Conservation (phyloP, 345 rosid genomes). For the Hypericum perforatum region DNA sequence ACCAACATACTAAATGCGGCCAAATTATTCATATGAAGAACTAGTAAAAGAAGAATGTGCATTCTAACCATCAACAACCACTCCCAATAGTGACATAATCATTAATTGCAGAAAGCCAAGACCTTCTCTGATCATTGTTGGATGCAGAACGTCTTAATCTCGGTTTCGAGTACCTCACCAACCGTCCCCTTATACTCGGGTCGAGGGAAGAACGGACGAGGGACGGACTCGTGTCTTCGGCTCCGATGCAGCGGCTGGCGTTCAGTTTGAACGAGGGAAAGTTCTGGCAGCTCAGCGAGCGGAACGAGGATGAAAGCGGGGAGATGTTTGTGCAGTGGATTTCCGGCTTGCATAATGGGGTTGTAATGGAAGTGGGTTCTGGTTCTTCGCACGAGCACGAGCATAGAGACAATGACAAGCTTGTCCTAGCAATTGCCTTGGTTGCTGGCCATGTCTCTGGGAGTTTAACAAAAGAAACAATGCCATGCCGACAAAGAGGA, state of each 20-base stretch:
- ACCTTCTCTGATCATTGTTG: slow-evolving; percentile 34
- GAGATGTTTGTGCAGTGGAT: slow-evolving; percentile 39
- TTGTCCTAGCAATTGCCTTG: slow-evolving; percentile 47
- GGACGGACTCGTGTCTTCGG: slow-evolving; percentile 44
- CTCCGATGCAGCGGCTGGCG: slow-evolving; percentile 61
- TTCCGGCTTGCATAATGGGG: slow-evolving; percentile 63
- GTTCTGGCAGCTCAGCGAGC: slow-evolving; percentile 61
- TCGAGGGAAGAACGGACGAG: slow-evolving; percentile 29
- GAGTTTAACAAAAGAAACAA: slow-evolving; percentile 65
- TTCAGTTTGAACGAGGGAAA: slow-evolving; percentile 48
- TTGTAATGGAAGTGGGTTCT: slow-evolving; percentile 40
- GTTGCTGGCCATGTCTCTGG: slow-evolving; percentile 32
- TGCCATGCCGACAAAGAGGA: slow-evolving; percentile 85
- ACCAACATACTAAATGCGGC: too few species aligned
- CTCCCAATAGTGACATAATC: slow-evolving; percentile 51
- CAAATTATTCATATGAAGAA: too few species aligned
- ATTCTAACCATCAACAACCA: slow-evolving; percentile 36
- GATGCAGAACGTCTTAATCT: slow-evolving; percentile 45
- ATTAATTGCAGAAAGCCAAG: slow-evolving; percentile 74
- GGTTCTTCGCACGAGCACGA: slow-evolving; percentile 57
- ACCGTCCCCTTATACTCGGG: slow-evolving; percentile 24
- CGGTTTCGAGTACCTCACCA: slow-evolving; percentile 43
- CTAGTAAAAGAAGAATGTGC: too few species aligned
- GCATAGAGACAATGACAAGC: slow-evolving; percentile 68
- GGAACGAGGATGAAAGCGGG: slow-evolving; percentile 58